Percentiles rank a stretch among this genome's conserved stretches.
Conservation (phyloP, 441 rosid species). For the Populus hybrid region DNA sequence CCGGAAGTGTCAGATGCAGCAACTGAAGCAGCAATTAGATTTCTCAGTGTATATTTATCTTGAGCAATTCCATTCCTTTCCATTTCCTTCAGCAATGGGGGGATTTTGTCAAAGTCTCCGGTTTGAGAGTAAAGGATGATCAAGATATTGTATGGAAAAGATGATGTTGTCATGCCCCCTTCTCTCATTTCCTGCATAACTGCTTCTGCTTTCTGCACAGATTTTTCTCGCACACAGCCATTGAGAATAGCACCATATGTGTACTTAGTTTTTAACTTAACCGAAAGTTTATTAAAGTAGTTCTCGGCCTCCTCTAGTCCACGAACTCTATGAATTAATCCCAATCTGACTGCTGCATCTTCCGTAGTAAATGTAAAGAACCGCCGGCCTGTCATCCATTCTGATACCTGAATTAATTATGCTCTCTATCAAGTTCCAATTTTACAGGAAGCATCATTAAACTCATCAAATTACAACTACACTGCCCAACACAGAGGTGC, state of each 20-base stretch:
- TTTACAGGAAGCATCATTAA: not conserved
- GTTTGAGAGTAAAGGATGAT: constrained; percentile 27
- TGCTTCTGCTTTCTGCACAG: constrained; percentile 33
- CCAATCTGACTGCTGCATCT: constrained; percentile 22
- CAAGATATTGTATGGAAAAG: constrained; percentile 30
- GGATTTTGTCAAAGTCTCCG: constrained; percentile 27
- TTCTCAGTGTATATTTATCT: constrained; percentile 16
- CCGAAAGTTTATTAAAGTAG: constrained; percentile 21
- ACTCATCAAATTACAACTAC: not conserved
- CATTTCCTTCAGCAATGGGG: constrained; percentile 36
- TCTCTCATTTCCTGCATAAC: constrained; percentile 34
- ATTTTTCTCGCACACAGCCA: constrained; percentile 20
- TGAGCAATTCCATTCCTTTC: constrained; percentile 18
- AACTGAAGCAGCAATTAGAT: constrained; percentile 15
- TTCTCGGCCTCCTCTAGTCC: constrained; percentile 23
- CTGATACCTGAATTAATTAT: constrained; percentile 16
- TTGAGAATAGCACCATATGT: constrained; percentile 35
- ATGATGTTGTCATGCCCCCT: constrained; percentile 12
- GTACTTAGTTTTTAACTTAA: constrained; percentile 4
- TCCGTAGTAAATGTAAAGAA: not conserved
- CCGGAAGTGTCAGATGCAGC: constrained; percentile 20
- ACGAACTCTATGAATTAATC: constrained; percentile 20
- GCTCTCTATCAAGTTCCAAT: not conserved
- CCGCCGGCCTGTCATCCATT: constrained; percentile 25
- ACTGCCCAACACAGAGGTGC: not conserved